Percentiles rank a stretch among this genome's conserved stretches.
phyloP scores from a whole-genome alignment of 805 yeast genomes.

The Kuraishia cidri region DNA sequence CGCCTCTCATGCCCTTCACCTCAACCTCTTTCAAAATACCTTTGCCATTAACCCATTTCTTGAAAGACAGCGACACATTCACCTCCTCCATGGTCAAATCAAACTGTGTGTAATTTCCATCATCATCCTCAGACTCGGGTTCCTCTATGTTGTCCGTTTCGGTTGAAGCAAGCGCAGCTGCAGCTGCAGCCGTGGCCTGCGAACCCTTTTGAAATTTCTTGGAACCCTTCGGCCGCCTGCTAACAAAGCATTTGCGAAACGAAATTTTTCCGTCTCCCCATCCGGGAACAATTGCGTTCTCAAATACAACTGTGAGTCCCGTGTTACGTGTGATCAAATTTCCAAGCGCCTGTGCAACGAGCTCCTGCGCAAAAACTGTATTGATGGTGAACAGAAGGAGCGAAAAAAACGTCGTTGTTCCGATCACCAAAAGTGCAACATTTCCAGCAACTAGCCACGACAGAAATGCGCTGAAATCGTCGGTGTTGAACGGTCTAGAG shows the following conservation, averaged over 20 bases:
- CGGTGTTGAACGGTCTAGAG: slow-evolving; percentile 79
- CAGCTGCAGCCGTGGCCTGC: slow-evolving; percentile 61
- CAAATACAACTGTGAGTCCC: slow-evolving; percentile 78
- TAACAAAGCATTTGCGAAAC: slow-evolving; percentile 78
- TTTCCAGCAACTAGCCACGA: slow-evolving; percentile 92
- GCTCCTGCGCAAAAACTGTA: slow-evolving; percentile 83
- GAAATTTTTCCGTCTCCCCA: slow-evolving; percentile 85
- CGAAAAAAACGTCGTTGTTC: slow-evolving; percentile 90
- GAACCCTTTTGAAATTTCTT: slow-evolving; percentile 59
- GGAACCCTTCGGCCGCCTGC: slow-evolving; percentile 59
- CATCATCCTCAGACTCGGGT: slow-evolving; percentile 44
- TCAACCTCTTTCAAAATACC: slow-evolving; percentile 81
- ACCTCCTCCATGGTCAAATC: slow-evolving; percentile 86
- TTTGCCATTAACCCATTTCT: slow-evolving; percentile 82
- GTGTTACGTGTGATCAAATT: slow-evolving; percentile 78
- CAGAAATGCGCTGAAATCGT: slow-evolving; percentile 82
- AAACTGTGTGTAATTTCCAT: slow-evolving; percentile 94
- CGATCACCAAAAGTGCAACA: slow-evolving; percentile 66
- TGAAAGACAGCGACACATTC: slow-evolving; percentile 68
- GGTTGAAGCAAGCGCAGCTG: slow-evolving; percentile 23
- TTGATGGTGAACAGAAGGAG: slow-evolving; percentile 67
- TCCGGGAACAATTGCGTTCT: slow-evolving; percentile 88
- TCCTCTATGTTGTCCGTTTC: slow-evolving; percentile 3
- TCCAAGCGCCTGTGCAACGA: slow-evolving; percentile 75
- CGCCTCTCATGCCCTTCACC: slow-evolving; percentile 82